phyloP scores from a whole-genome alignment of 1,284 basidiomycete species.

The Ceratobasidium sp. region DNA sequence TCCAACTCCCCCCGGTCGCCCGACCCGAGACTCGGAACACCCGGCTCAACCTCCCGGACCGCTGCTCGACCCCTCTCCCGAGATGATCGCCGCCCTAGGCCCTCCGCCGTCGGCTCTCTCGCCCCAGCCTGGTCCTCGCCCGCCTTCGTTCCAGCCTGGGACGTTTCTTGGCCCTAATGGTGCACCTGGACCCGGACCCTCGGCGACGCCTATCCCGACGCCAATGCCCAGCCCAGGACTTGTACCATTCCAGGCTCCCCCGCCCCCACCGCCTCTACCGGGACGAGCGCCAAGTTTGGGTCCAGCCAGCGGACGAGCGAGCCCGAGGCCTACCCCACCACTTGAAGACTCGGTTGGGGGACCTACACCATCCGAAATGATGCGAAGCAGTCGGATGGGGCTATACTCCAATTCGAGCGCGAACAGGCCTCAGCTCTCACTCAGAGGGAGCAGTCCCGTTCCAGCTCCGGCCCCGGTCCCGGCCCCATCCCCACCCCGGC shows the following conservation, averaged over 20 bases:
- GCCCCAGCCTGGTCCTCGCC: not conserved
- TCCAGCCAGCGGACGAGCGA: not conserved
- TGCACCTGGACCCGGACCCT: not conserved
- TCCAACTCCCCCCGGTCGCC: conserved; percentile 18
- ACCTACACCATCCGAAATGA: not conserved
- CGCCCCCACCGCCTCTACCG: conserved; percentile 27
- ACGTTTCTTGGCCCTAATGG: conserved; percentile 11
- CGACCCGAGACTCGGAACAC: not conserved
- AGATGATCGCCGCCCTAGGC: conserved; percentile 32
- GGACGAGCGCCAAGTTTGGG: not conserved
- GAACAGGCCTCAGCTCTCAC: conserved; percentile 16
- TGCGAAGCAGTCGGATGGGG: conserved; percentile 16
- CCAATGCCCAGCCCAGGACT: conserved; percentile 42
- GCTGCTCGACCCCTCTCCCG: conserved; percentile 10
- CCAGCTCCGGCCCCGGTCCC: not conserved
- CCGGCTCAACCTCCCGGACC: not conserved
- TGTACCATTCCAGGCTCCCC: conserved; percentile 28
- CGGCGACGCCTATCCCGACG: conserved; percentile 24
- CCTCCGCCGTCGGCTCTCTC: conserved; percentile 24
- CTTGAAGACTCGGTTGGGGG: conserved; percentile 9
- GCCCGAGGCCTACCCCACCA: not conserved
- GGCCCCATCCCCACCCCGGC: not conserved
- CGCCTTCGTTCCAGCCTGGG: conserved; percentile 22
- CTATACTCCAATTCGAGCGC: not conserved
- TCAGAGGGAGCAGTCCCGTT: conserved; percentile 11